phyloP scores from a whole-genome alignment of 257 asterid genomes.

The Ilex asprella region DNA sequence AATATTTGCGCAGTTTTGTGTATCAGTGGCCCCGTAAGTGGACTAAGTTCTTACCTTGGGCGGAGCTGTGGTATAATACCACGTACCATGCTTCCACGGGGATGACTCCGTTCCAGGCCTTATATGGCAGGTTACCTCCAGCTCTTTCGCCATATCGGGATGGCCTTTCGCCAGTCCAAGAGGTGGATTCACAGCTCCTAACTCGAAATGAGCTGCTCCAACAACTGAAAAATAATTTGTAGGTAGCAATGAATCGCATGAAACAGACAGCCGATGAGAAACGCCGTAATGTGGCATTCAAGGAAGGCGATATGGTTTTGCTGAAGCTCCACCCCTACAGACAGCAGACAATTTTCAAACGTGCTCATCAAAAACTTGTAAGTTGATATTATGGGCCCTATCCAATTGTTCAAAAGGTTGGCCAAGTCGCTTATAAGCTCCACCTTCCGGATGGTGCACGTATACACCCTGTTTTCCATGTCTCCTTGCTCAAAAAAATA shows the following conservation, averaged over 20 bases:
- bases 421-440: too few relatives aligned
- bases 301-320: slow-evolving; percentile 1
- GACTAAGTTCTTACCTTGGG: background rate
- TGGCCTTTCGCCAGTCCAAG: background rate
- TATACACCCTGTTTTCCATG: too few relatives aligned
- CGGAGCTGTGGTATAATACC: slow-evolving; percentile 8
- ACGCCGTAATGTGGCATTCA: background rate
- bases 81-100: background rate
- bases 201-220: background rate
- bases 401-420: too few relatives aligned
- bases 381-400: too few relatives aligned
- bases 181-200: background rate
- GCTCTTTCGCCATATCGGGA: background rate
- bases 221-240: background rate
- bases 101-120: background rate
- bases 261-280: background rate
- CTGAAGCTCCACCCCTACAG: slow-evolving; percentile 2
- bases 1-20: too few relatives aligned
- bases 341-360: background rate
- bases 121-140: background rate
- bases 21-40: too few relatives aligned
- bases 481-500: too few relatives aligned
- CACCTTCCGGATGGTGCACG: too few relatives aligned
- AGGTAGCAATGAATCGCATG: background rate
- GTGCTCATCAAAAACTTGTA: background rate